Base-by-base conservation (phyloP, 31 red algal species). In the Odonthalia washingtoniensis region DNA sequence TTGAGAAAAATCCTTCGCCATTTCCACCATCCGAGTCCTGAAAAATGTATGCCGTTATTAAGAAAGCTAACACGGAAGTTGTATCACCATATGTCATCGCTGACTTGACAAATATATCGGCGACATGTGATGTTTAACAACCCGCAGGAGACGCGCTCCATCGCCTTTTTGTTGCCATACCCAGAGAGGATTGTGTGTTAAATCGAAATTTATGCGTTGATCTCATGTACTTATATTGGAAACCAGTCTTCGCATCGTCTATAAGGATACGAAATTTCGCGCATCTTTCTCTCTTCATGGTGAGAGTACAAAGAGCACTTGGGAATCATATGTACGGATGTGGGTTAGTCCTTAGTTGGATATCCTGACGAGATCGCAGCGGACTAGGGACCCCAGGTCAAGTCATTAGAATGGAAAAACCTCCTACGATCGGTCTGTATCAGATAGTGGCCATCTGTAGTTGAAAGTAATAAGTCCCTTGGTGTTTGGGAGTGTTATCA, bases 191-290 rank as follows among this genome's bases (percentile, higher is more conserved):
- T 5, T 21, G 46, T 40, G 84, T 87, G 2, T 87, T 87, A 37
- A 80, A 87, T 69, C 49, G 74, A 4, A 49, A 0, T 5, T 32
- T 86, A 5, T 74, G 69, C 24, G 6, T 77, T 34, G 83, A 86
- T 70, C 70, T 77, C 33, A 86, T 86, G 70, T 86, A 24, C 21
- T 24, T 86, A 3, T 26, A 77, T 0, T 0, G 34, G 3, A 17
- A 17, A 14, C 24, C 83, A 16, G 72, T 76, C 28, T 70, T 86
- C 72, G 53, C 40, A 32, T 86, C 6, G 70, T 86, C 4, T 70
- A 86, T 53, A 86, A 86, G 16, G 69, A 86, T 70, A 86, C 83
- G 9, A 74, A 77, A 38, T 86, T 86, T 42, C 42, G 40, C 35
- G 72, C 73, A 3, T 42, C 83, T 32, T 31, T 21, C 5, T 74